Percentiles rank a stretch among this genome's conserved stretches.
Conservation (phyloP, 1,284 basidiomycete genomes). For the Moesziomyces parantarcticus region DNA sequence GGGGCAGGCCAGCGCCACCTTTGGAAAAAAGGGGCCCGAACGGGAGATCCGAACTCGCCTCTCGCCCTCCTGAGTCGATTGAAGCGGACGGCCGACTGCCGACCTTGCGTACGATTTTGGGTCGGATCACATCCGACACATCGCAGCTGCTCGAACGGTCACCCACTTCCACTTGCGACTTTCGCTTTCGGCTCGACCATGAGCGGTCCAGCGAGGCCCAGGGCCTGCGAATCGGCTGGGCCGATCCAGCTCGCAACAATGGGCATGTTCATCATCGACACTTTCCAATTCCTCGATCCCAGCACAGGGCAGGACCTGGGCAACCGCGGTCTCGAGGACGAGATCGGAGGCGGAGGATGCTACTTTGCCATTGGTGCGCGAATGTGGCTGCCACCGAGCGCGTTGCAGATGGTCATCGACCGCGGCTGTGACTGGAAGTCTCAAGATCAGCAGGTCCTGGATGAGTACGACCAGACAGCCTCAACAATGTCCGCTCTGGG, state of each 20-base stretch:
- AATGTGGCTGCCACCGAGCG: slow-evolving; percentile 73
- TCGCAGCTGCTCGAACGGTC: too few species aligned
- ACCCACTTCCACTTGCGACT: too few species aligned
- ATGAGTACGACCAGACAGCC: slow-evolving; percentile 73
- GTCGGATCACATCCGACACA: background rate
- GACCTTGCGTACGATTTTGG: background rate
- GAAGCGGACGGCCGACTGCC: background rate
- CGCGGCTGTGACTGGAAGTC: slow-evolving; percentile 81
- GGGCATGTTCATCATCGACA: slow-evolving; percentile 60
- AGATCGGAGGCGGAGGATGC: slow-evolving; percentile 91
- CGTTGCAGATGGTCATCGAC: slow-evolving; percentile 79
- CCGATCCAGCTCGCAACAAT: slow-evolving; percentile 34
- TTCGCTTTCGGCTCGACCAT: background rate
- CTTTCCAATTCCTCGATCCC: slow-evolving; percentile 39
- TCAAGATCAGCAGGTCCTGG: slow-evolving; percentile 73
- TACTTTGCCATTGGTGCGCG: slow-evolving; percentile 77
- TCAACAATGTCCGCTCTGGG: slow-evolving; percentile 61
- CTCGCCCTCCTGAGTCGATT: too few species aligned
- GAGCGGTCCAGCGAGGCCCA: background rate
- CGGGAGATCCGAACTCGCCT: too few species aligned
- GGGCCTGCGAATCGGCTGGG: slow-evolving; percentile 8
- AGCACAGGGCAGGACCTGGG: slow-evolving; percentile 25
- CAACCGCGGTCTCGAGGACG: slow-evolving; percentile 36
- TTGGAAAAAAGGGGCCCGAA: slow-evolving; percentile 1
- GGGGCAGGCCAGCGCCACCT: background rate